Percentiles rank a stretch among this genome's conserved stretches.
These are phyloP conservation scores for Trichoderma citrinoviride DNA, from an alignment of 2,329 filamentous ascomycete genomes.

Conservation along the genomic window DNA sequence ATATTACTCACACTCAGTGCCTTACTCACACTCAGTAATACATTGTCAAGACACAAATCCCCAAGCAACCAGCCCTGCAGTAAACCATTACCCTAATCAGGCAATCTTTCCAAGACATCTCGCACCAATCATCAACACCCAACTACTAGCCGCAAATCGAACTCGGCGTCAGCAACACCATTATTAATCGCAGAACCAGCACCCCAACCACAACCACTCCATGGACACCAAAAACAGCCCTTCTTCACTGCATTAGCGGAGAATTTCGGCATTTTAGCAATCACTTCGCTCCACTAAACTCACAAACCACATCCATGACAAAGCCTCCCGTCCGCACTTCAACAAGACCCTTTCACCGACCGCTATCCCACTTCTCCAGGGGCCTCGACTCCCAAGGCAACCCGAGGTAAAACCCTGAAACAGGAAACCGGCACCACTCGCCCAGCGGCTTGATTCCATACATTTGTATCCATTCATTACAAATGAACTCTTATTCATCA, in stretches of 20 bases:
- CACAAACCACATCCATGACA: not conserved
- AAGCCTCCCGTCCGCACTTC: too few species aligned
- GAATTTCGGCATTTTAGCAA: not conserved
- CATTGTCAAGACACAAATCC: too few species aligned
- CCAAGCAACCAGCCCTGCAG: not conserved
- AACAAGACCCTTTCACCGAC: too few species aligned
- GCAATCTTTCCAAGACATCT: not conserved
- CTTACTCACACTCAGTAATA: too few species aligned
- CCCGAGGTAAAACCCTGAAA: too few species aligned
- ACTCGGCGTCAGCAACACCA: not conserved
- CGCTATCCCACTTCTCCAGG: too few species aligned
- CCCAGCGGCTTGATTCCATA: not conserved
- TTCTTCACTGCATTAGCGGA: not conserved
- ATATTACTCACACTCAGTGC: too few species aligned
- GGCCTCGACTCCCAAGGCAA: too few species aligned
- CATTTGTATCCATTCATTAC: not conserved
- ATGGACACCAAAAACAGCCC: not conserved
- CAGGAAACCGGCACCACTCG: too few species aligned
- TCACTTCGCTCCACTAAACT: not conserved
- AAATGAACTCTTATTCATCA: not conserved
- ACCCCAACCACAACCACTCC: not conserved
- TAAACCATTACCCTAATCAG: not conserved
- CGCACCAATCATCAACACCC: not conserved
- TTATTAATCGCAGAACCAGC: not conserved
- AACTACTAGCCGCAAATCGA: not conserved